Evolutionary conservation across 2,329 filamentous ascomycete genomes (phyloP).

Genomic region (Monilinia laxa): DNA sequence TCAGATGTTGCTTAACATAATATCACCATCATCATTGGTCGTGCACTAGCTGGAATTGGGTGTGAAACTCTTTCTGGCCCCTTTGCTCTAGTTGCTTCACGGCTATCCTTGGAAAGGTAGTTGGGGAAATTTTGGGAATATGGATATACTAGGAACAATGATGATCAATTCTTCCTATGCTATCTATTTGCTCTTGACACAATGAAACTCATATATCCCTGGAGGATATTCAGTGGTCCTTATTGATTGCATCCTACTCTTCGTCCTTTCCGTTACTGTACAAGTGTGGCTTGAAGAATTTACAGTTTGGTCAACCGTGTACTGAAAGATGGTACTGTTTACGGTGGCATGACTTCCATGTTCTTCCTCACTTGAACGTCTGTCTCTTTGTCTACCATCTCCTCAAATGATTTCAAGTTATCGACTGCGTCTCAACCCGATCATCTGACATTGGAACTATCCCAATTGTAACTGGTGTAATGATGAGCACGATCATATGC

Average conservation of each 20-base stretch:
- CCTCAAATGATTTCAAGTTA: slow-evolving; percentile 50
- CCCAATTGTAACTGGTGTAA: slow-evolving; percentile 38
- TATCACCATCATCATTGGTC: no score
- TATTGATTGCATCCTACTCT: slow-evolving; percentile 31
- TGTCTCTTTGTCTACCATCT: slow-evolving; percentile 44
- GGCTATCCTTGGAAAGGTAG: no score
- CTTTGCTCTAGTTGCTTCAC: no score
- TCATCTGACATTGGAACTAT: slow-evolving; percentile 42
- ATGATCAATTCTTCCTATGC: slow-evolving; percentile 35
- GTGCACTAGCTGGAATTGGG: no score
- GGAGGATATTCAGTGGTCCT: slow-evolving; percentile 38
- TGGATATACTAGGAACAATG: neutral
- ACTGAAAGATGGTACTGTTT: slow-evolving; percentile 35
- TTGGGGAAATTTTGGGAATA: slow-evolving; percentile 1
- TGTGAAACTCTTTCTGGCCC: no score
- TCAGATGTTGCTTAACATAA: no score
- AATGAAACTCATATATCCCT: slow-evolving; percentile 29
- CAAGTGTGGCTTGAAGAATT: neutral
- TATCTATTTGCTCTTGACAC: slow-evolving; percentile 35
- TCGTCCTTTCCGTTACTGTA: slow-evolving; percentile 30
- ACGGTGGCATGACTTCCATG: slow-evolving; percentile 40
- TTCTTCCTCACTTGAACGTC: slow-evolving; percentile 36
- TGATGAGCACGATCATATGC: neutral
- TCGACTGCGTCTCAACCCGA: slow-evolving; percentile 41
- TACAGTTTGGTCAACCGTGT: neutral